Percentiles rank a stretch among this genome's conserved stretches.
Evolutionary conservation across 2,329 filamentous ascomycete species (phyloP).

Genomic region (Ciborinia camelliae): DNA sequence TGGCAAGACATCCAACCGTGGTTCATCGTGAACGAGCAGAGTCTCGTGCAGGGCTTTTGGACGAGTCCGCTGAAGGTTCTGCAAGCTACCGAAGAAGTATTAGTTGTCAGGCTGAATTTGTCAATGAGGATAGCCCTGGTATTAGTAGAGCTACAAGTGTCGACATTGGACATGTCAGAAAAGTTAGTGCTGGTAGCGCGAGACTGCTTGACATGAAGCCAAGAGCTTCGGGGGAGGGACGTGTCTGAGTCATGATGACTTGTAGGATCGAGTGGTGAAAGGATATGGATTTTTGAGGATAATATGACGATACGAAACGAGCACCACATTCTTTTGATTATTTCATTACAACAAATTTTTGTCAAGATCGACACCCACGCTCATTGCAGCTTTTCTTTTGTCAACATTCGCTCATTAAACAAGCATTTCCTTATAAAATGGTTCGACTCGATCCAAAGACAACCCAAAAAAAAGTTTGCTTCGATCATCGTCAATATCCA

Average conservation of each 20-base stretch:
- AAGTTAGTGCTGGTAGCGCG: constrained; percentile 75
- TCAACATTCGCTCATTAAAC: constrained; percentile 34
- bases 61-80: constrained; percentile 26
- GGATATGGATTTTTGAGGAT: constrained; percentile 20
- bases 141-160: constrained; percentile 68
- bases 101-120: constrained; percentile 24
- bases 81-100: constrained; percentile 25
- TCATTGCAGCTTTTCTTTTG: constrained; percentile 36
- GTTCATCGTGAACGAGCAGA: constrained; percentile 57
- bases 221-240: constrained; percentile 50
- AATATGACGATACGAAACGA: constrained; percentile 30
- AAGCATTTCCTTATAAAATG: constrained; percentile 33
- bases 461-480: constrained; percentile 2
- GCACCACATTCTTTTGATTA: constrained; percentile 36
- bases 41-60: constrained; percentile 55
- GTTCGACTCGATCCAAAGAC: constrained; percentile 8
- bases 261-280: constrained; percentile 5
- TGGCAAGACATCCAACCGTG: constrained; percentile 55
- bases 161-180: constrained; percentile 61
- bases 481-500: constrained; percentile 13
- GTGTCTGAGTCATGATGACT: constrained; percentile 27
- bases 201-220: constrained; percentile 67
- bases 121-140: constrained; percentile 22
- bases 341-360: constrained; percentile 20
- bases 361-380: constrained; percentile 35